These are phyloP conservation scores for Penicillium sp. DNA, from an alignment of 2,329 filamentous ascomycete genomes.

Conservation along the genomic window DNA sequence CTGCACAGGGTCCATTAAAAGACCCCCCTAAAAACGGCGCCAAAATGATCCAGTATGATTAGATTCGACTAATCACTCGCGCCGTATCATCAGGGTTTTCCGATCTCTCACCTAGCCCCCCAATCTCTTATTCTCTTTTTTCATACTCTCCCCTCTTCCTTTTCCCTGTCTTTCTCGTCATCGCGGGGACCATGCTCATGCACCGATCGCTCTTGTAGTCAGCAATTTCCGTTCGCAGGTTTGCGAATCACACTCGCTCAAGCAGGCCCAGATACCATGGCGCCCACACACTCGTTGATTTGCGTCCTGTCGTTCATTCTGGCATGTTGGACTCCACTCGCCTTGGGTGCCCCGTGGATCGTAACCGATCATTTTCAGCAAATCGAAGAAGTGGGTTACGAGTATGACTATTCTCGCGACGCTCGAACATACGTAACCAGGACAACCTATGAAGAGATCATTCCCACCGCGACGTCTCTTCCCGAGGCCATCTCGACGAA, in stretches of 20 bases:
- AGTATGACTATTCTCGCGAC: slow-evolving; percentile 5
- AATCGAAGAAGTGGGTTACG: slow-evolving; percentile 7
- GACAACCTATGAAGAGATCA: slow-evolving; percentile 17
- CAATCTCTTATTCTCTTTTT: too few relatives aligned
- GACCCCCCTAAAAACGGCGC: too few relatives aligned
- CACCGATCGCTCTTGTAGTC: too few relatives aligned
- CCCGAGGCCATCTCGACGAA: slow-evolving; percentile 22
- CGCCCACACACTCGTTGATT: slow-evolving; percentile 21
- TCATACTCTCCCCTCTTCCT: too few relatives aligned
- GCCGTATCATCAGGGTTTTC: too few relatives aligned
- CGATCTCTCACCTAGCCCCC: too few relatives aligned
- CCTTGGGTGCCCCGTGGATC: slow-evolving; percentile 26
- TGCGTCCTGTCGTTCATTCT: slow-evolving; percentile 18
- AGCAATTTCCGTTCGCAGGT: too few relatives aligned
- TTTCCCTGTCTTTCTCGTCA: too few relatives aligned
- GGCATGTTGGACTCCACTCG: slow-evolving; percentile 11
- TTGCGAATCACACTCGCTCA: too few relatives aligned
- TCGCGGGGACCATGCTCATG: not conserved
- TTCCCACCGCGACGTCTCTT: slow-evolving; percentile 19
- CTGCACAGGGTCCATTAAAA: too few relatives aligned
- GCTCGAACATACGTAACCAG: slow-evolving; percentile 2
- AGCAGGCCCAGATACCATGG: slow-evolving; percentile 14
- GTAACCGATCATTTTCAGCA: slow-evolving; percentile 24
- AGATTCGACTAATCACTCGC: too few relatives aligned
- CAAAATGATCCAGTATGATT: too few relatives aligned